Percentiles rank a stretch among this genome's conserved stretches.
These are phyloP conservation scores for Penicillium paneum DNA, from an alignment of 2,329 filamentous ascomycete genomes.

Conservation along the genomic window DNA sequence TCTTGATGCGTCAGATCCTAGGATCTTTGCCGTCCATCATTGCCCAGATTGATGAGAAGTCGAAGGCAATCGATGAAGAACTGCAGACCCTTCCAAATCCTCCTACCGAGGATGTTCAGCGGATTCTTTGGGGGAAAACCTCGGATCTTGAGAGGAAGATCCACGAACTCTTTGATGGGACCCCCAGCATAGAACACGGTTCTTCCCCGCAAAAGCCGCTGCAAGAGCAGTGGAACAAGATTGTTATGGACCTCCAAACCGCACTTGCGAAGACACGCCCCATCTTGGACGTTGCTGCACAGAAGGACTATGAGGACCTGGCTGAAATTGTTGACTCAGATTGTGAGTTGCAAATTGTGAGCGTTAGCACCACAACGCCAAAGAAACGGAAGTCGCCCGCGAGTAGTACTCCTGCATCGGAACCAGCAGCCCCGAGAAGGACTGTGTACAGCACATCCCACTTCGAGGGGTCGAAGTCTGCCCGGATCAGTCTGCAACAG, in stretches of 20 bases:
- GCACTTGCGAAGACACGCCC: conserved; percentile 46
- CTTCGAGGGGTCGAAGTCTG: conserved; percentile 22
- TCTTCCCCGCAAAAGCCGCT: conserved; percentile 37
- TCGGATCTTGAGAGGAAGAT: conserved; percentile 56
- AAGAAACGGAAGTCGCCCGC: conserved; percentile 24
- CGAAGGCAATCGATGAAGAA: conserved; percentile 51
- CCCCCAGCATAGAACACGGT: conserved; percentile 15
- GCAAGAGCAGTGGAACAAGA: conserved; percentile 41
- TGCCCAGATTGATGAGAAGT: conserved; percentile 49
- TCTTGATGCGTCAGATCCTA: conserved; percentile 46
- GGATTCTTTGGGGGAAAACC: conserved; percentile 61
- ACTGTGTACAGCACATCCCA: conserved; percentile 3
- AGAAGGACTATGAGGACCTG: conserved; percentile 37
- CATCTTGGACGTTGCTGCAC: conserved; percentile 29
- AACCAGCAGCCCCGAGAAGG: background rate
- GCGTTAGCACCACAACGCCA: background rate
- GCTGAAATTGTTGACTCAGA: conserved; percentile 29
- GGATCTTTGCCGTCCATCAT: conserved; percentile 36
- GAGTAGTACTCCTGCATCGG: background rate
- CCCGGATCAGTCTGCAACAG: background rate
- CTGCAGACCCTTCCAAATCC: conserved; percentile 64
- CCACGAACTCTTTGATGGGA: conserved; percentile 53
- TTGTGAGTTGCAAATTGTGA: conserved; percentile 22
- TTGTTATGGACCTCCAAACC: conserved; percentile 53
- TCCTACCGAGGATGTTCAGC: conserved; percentile 61